Base-by-base conservation (phyloP, 2,329 filamentous ascomycete species). In the Microdochium trichocladiopsis region DNA sequence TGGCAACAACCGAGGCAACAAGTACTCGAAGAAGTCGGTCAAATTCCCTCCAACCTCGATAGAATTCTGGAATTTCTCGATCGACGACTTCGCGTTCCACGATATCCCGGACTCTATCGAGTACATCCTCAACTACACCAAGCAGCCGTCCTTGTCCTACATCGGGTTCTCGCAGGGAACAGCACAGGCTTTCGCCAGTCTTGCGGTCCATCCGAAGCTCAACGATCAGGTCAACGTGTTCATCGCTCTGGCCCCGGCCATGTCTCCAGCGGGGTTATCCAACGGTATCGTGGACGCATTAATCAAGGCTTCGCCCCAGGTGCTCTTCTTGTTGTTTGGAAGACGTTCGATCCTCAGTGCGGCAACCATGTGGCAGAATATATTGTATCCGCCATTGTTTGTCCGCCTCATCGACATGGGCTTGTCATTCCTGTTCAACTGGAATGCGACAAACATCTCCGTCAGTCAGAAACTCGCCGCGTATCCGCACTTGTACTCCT, bases 121-220 rank as follows among this genome's bases (percentile, higher is more conserved):
- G 51, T 97, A 99, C 66, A 89, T 99, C 54, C 79, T 99, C 22
- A 83, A 86, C 41, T 88, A 88, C 0, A 97, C 94, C 0, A 78
- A 79, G 50, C 90, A 95, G 66, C 77, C 84, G 28, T 95, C 91
- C 41, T 73, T 99, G 24, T 96, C 92, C 1, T 99, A 99, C 66
- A 88, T 99, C 65, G 94, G 94, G 22, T 99, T 99, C 72, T 96
- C 91, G 0, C 94, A 99, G 68, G 94, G 94, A 37, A 96, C 94
- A 1, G 93, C 94, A 0, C 94, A 99, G 70, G 93, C 94, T 2
- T 99, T 99, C 69, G 94, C 94, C 8, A 88, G 90, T 1, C 76
- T 99, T 14, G 90, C 92, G 2, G 93, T 97, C 49, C 92, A 97
- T 64, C 94, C 94, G 0, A 86, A 85, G 53, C 78, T 99, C 57